Base-by-base conservation (phyloP, 2,329 filamentous ascomycete species). In the Sclerotiophoma versabilis region DNA sequence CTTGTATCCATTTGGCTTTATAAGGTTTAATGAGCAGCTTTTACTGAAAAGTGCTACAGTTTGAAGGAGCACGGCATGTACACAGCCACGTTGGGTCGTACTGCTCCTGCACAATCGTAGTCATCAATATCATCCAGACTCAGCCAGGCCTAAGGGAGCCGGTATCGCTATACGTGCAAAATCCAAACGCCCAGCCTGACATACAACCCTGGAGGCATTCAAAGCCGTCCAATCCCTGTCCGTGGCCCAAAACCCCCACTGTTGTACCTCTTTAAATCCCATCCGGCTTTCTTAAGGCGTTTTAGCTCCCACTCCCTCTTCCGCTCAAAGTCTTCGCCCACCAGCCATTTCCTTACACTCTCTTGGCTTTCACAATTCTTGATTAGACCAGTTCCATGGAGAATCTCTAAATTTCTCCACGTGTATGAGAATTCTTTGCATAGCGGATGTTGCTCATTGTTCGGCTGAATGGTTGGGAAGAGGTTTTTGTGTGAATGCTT, bases 181-280 rank as follows among this genome's bases (percentile, higher is more conserved):
- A 15, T 29, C 9, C 25, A 46, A 38, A 32, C 20, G 19, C 19
- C 29, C 11, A 30, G 26, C 2, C 22, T 10, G 11, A 33, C 14
- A 34, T 5, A 9, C 19, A 25, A 26, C 12, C 12, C 11, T 14
- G 22, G 17, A 5, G 5, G 25, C 12, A 3, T 11, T 68, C 58
- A 76, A 2, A 76, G 47, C 20, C 74, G 52, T 1, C 61, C 63
- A n/a, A 75, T 54, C 0, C 75, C 74, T n/a, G 45, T 67, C 51
- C 69, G 70, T 7, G 73, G 63, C 3, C 74, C 73, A 62, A 73
- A 76, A 23, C 70, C 68, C 0, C 73, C 74, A 2, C 69, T 58
- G 52, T 76, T 76, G 36, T 70, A 77, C 33, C 60, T 66, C 39
- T 59, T 60, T 30, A 77, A 36, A 56, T 73, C 66, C n/a, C 52